A percentile compares a stretch with the other conserved stretches of the same genome.
Evolutionary conservation across 495 filamentous ascomycete genomes (phyloP).

Genomic region (Neurospora sp.): DNA sequence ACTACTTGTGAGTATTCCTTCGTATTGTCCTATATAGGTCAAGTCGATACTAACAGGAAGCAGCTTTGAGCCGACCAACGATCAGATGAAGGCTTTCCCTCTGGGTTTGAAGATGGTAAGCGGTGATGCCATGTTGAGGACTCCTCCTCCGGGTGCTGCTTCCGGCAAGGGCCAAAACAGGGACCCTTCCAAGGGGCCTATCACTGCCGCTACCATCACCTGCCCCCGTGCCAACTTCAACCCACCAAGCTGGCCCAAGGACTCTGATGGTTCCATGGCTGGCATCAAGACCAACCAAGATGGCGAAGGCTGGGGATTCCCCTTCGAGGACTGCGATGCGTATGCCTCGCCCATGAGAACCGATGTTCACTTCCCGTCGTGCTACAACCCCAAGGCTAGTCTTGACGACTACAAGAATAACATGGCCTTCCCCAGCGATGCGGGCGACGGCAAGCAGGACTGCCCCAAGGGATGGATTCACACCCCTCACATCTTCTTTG

Average conservation of each 20-base stretch:
- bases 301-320: slow-evolving; percentile 39
- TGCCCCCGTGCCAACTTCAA: slow-evolving; percentile 37
- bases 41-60: slow-evolving; percentile 8
- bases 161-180: slow-evolving; percentile 15
- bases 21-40: not conserved
- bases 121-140: slow-evolving; percentile 47
- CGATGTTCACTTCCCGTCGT: slow-evolving; percentile 44
- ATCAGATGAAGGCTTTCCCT: slow-evolving; percentile 58
- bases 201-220: slow-evolving; percentile 36
- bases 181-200: slow-evolving; percentile 30
- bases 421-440: slow-evolving; percentile 41
- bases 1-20: slow-evolving; percentile 50
- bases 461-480: slow-evolving; percentile 54
- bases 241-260: slow-evolving; percentile 40
- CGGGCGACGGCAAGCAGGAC: slow-evolving; percentile 40
- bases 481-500: slow-evolving; percentile 53
- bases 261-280: slow-evolving; percentile 35
- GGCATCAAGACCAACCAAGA: slow-evolving; percentile 42
- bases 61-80: slow-evolving; percentile 46
- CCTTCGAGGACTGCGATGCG: slow-evolving; percentile 42
- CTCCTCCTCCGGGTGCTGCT: slow-evolving; percentile 22
- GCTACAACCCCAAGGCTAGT: slow-evolving; percentile 50
- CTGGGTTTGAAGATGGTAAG: slow-evolving; percentile 61
- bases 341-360: slow-evolving; percentile 45
- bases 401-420: slow-evolving; percentile 39